Base-by-base conservation (phyloP, 108 stramenopile species). In the Heterococcus sp. region DNA sequence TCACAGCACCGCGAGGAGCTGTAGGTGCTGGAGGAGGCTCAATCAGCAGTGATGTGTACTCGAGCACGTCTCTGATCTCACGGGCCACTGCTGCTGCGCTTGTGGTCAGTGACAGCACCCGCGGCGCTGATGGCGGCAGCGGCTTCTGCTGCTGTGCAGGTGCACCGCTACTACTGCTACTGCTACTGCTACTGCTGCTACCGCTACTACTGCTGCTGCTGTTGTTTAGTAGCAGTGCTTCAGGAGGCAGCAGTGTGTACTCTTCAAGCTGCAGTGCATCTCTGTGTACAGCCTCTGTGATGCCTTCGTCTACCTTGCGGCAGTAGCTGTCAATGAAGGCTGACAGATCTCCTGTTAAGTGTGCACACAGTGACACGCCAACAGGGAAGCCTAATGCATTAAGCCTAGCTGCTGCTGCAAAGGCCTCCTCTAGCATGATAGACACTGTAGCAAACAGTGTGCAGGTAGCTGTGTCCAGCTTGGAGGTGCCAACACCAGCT, bases 351-450 rank as follows among this genome's bases (percentile, higher is more conserved):
- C 70, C 68, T 14, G 63, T 58, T 32, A 78, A 70, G 68, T 70
- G 66, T 2, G 77, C 70, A 30, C 70, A 40, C 1, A 78, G 77
- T 70, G 66, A 36, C n/a, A 78, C 77, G 0, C 77, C 77, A n/a
- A 78, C 77, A 2, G 77, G 77, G n/a, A 78, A 78, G 1, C 77
- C 77, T 58, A 67, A 37, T 27, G 66, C 71, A 64, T 69, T 78
- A 2, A 78, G 58, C 29, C 32, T 26, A 1, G 77, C 77, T 26
- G 77, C 77, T 3, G 69, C 77, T 21, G 66, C 77, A 29, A 78
- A 78, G 32, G 66, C 77, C 32, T 78, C 77, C 46, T 78, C 77
- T 1, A 78, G 70, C 77, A 78, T 78, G n/a, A 78, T 35, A 28
- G 77, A 78, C 0, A 78, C 77, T 58, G 69, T 31, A 8, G 46